Conservation (phyloP, 2,329 filamentous ascomycete species). For the Alternaria ethzedia region DNA sequence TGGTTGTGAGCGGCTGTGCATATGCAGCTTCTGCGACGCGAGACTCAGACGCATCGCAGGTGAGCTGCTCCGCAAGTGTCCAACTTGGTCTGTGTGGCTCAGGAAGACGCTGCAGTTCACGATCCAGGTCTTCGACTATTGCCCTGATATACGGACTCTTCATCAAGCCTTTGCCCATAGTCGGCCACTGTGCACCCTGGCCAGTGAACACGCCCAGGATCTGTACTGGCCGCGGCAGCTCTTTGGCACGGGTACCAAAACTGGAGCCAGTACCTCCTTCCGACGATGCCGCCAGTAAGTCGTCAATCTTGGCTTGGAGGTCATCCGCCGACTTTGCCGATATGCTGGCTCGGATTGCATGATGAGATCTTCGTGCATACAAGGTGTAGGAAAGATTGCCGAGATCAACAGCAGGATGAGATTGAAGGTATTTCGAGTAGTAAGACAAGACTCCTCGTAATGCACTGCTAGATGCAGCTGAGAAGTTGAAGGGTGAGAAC, state of each 20-base stretch:
- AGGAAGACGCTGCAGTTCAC: background rate
- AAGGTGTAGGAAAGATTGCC: background rate
- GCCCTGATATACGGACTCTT: background rate
- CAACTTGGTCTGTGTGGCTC: background rate
- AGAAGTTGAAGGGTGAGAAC: background rate
- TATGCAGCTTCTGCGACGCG: conserved; percentile 13
- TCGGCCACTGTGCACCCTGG: background rate
- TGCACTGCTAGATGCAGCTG: background rate
- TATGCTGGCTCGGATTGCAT: background rate
- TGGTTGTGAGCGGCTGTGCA: conserved; percentile 29
- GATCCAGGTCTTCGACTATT: background rate
- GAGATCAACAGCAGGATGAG: background rate
- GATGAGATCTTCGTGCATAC: background rate
- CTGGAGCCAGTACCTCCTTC: conserved; percentile 11
- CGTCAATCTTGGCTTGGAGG: background rate
- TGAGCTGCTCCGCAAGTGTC: background rate
- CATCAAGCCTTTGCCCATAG: background rate
- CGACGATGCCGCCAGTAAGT: background rate
- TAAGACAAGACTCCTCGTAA: background rate
- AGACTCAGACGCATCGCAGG: background rate
- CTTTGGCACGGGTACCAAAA: background rate
- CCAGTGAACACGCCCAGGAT: conserved; percentile 11
- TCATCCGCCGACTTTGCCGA: background rate
- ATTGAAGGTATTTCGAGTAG: background rate
- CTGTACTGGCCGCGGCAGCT: background rate